phyloP scores from a whole-genome alignment of 768 basidiomycete species.

The Cyclocybe cylindracea region DNA sequence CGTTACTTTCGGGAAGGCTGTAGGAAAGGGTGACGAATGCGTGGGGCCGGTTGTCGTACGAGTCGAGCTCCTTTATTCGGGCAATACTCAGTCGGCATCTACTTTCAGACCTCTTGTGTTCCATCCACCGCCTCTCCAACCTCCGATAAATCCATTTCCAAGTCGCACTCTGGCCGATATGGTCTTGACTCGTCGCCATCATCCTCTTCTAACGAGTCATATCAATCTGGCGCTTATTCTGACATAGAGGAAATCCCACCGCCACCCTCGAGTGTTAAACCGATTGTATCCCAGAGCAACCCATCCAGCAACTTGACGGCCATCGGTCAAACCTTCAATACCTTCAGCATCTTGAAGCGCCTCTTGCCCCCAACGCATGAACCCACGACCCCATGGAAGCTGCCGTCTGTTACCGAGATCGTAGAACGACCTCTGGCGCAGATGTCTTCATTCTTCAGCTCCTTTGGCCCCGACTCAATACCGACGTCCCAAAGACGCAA shows the following conservation, averaged over 20 bases:
- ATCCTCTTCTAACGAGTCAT: slow-evolving; percentile 46
- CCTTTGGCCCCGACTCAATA: slow-evolving; percentile 6
- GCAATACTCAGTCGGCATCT: slow-evolving; percentile 11
- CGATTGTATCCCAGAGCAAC: slow-evolving; percentile 21
- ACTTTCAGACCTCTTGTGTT: slow-evolving; percentile 30
- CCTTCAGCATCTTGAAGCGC: slow-evolving; percentile 31
- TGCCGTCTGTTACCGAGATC: slow-evolving; percentile 21
- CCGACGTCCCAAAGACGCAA: background rate
- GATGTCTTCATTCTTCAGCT: slow-evolving; percentile 12
- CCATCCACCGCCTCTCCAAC: slow-evolving; percentile 22
- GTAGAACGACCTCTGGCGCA: slow-evolving; percentile 15
- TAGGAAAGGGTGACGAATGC: slow-evolving; percentile 59
- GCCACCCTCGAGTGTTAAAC: slow-evolving; percentile 17
- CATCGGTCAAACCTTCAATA: slow-evolving; percentile 30
- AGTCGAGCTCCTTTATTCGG: slow-evolving; percentile 52
- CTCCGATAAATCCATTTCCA: slow-evolving; percentile 33
- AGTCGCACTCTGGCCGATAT: slow-evolving; percentile 26
- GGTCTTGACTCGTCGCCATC: slow-evolving; percentile 44
- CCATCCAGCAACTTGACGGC: background rate
- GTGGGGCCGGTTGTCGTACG: slow-evolving; percentile 66
- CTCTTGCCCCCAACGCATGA: slow-evolving; percentile 29
- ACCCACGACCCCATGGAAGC: slow-evolving; percentile 11
- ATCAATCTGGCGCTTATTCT: slow-evolving; percentile 40
- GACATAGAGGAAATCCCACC: slow-evolving; percentile 55
- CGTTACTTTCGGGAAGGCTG: slow-evolving; percentile 77